These are phyloP conservation scores for Amanita polypyramis DNA, from an alignment of 768 basidiomycete species.

Conservation along the genomic window DNA sequence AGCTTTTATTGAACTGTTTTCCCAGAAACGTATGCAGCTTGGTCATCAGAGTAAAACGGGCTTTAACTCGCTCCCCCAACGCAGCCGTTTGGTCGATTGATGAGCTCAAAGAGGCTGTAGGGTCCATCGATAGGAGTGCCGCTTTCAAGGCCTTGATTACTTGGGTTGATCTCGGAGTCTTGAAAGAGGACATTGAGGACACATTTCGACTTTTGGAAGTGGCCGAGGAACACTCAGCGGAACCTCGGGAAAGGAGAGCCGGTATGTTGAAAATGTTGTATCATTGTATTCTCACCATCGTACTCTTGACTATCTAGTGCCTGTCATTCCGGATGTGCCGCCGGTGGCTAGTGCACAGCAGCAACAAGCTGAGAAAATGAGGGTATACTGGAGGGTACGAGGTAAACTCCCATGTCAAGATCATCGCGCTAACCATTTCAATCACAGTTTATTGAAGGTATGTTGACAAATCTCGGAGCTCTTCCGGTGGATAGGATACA, in stretches of 20 bases:
- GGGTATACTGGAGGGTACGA: slow-evolving; percentile 72
- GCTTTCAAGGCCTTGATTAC: slow-evolving; percentile 69
- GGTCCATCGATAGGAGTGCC: slow-evolving; percentile 50
- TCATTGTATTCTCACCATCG: neutral
- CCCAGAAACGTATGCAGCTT: slow-evolving; percentile 40
- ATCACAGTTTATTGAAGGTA: slow-evolving; percentile 77
- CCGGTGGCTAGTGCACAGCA: slow-evolving; percentile 52
- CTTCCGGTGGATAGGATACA: slow-evolving; percentile 80
- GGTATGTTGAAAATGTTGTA: slow-evolving; percentile 10
- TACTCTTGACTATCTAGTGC: slow-evolving; percentile 9
- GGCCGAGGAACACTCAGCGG: slow-evolving; percentile 33
- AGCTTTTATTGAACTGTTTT: slow-evolving; percentile 81
- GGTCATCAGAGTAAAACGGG: neutral
- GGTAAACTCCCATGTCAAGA: neutral
- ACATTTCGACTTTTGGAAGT: slow-evolving; percentile 58
- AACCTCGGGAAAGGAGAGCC: slow-evolving; percentile 14
- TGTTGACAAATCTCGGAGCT: slow-evolving; percentile 79
- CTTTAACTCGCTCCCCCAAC: neutral
- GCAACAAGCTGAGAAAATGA: slow-evolving; percentile 79
- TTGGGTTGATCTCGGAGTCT: slow-evolving; percentile 76
- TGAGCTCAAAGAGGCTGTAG: slow-evolving; percentile 54
- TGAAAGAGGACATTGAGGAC: slow-evolving; percentile 57
- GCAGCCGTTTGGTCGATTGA: slow-evolving; percentile 66
- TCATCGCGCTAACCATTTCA: neutral
- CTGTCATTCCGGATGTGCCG: slow-evolving; percentile 29